A percentile compares a stretch with the other conserved stretches of the same genome.
These are phyloP conservation scores for Theobroma grandiflorum DNA, from an alignment of 441 rosid species.

Conservation along the genomic window DNA sequence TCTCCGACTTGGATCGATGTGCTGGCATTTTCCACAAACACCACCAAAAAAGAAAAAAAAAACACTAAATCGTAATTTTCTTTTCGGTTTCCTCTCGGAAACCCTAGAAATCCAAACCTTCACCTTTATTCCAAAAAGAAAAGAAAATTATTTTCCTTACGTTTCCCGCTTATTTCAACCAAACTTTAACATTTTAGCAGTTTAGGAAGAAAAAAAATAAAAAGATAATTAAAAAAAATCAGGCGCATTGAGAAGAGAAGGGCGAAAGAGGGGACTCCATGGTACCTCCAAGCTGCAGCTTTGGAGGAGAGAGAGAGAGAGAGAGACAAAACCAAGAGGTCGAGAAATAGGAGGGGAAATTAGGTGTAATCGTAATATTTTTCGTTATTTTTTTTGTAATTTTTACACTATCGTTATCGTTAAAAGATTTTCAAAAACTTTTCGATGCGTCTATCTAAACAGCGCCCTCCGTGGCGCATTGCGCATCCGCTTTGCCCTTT, in stretches of 20 bases:
- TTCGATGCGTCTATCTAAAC: background rate
- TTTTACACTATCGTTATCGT: background rate
- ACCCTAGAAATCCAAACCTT: conserved; percentile 33
- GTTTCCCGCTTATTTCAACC: background rate
- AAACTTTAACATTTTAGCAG: conserved; percentile 14
- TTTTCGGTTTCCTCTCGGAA: conserved; percentile 18
- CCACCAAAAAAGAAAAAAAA: conserved; percentile 11
- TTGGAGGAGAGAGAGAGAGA: conserved; percentile 42
- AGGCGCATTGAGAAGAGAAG: conserved; percentile 28
- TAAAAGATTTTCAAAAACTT: background rate
- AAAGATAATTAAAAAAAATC: background rate
- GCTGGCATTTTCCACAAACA: conserved; percentile 60
- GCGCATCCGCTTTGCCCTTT: background rate
- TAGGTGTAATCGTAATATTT: conserved; percentile 31
- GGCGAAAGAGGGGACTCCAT: conserved; percentile 24
- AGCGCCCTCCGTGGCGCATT: conserved; percentile 24
- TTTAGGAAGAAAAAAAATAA: background rate
- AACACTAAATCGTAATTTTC: background rate
- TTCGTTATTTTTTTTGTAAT: conserved; percentile 26
- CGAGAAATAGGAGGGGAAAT: conserved; percentile 60
- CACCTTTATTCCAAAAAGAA: conserved; percentile 13
- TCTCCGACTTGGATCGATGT: conserved; percentile 81
- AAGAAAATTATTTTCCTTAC: background rate
- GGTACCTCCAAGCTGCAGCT: conserved; percentile 50
- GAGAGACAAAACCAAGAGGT: conserved; percentile 35